These are phyloP conservation scores for Russula dissimulans DNA, from an alignment of 768 basidiomycete genomes.

Conservation along the genomic window DNA sequence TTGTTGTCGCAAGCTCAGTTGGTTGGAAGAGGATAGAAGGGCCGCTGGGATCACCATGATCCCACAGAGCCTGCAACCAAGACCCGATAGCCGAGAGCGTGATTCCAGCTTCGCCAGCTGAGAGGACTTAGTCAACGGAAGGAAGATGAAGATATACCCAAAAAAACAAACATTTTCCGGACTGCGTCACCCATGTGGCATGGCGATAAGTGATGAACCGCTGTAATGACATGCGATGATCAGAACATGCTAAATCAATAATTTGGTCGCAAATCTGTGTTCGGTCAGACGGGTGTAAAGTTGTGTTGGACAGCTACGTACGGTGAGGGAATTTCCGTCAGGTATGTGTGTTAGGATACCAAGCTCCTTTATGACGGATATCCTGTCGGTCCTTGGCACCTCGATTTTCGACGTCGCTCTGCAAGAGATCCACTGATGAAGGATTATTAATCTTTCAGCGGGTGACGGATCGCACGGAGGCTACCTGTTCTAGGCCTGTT, in stretches of 20 bases:
- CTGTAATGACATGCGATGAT: slow-evolving; percentile 26
- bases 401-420: not conserved
- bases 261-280: slow-evolving; percentile 26
- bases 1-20: slow-evolving; percentile 3
- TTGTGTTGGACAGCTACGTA: not conserved
- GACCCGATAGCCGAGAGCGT: slow-evolving; percentile 9
- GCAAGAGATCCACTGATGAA: not conserved
- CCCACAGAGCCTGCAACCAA: slow-evolving; percentile 19
- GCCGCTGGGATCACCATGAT: not conserved
- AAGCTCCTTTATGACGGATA: slow-evolving; percentile 14
- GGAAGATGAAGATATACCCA: not conserved
- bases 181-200: slow-evolving; percentile 41
- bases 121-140: not conserved
- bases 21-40: slow-evolving; percentile 16
- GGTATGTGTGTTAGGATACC: slow-evolving; percentile 5
- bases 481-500: not conserved
- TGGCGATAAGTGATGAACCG: slow-evolving; percentile 49
- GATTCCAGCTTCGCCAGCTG: not conserved
- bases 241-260: slow-evolving; percentile 18
- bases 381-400: not conserved
- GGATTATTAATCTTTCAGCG: not conserved
- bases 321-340: not conserved
- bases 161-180: slow-evolving; percentile 32
- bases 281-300: not conserved
- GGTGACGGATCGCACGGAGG: too few species aligned